phyloP scores from a whole-genome alignment of 2,329 filamentous ascomycete genomes.

The Xylariomycetidae sp. region DNA sequence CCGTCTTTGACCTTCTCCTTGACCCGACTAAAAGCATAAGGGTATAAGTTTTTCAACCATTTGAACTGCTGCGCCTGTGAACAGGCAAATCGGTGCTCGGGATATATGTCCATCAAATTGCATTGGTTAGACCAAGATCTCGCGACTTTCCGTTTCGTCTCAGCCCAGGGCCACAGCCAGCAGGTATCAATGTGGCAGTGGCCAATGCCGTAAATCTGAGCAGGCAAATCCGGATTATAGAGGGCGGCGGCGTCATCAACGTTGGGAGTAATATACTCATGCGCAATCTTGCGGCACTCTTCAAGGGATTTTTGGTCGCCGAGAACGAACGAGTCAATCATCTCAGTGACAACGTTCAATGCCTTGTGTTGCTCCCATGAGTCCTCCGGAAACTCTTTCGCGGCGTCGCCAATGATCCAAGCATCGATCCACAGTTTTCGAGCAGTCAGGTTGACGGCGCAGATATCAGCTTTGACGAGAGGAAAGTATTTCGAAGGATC shows the following conservation, averaged over 20 bases:
- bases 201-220: slow-evolving; percentile 82
- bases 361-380: slow-evolving; percentile 88
- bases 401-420: slow-evolving; percentile 92
- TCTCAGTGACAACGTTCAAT: slow-evolving; percentile 74
- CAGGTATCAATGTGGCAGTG: slow-evolving; percentile 98
- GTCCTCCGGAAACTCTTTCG: slow-evolving; percentile 82
- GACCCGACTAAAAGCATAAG: slow-evolving; percentile 82
- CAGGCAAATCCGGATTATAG: slow-evolving; percentile 69
- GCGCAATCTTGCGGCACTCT: slow-evolving; percentile 76
- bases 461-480: slow-evolving; percentile 75
- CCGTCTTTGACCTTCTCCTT: slow-evolving; percentile 87
- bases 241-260: slow-evolving; percentile 81
- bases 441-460: slow-evolving; percentile 82
- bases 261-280: slow-evolving; percentile 74
- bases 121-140: slow-evolving; percentile 97
- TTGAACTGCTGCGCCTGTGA: slow-evolving; percentile 98
- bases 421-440: slow-evolving; percentile 84
- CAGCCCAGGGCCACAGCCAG: slow-evolving; percentile 98
- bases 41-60: slow-evolving; percentile 89
- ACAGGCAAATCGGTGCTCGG: slow-evolving; percentile 86
- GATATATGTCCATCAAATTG: slow-evolving; percentile 89
- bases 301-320: slow-evolving; percentile 74
- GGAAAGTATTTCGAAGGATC: slow-evolving; percentile 77
- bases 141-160: slow-evolving; percentile 94
- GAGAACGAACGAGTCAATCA: slow-evolving; percentile 86